Evolutionary conservation across 495 filamentous ascomycete genomes (phyloP).

Genomic region (Penicillium nucicola): DNA sequence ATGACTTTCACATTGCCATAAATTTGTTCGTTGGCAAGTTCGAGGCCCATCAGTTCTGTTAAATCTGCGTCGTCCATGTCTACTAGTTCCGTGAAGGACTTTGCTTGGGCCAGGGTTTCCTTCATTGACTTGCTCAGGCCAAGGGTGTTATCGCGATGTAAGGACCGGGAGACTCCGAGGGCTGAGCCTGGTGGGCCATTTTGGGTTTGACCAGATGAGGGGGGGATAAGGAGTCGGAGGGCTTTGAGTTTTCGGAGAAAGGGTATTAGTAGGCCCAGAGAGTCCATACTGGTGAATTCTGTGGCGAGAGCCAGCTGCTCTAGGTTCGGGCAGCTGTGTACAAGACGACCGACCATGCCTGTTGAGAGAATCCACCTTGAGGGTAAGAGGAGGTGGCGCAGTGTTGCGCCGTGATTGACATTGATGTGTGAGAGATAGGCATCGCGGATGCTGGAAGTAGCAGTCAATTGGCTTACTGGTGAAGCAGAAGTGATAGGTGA

Average conservation of each 20-base stretch:
- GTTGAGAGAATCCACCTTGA: slow-evolving; percentile 53
- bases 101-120: slow-evolving; percentile 17
- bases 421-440: slow-evolving; percentile 43
- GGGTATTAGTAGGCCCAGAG: slow-evolving; percentile 41
- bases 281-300: slow-evolving; percentile 41
- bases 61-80: slow-evolving; percentile 37
- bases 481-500: slow-evolving; percentile 22
- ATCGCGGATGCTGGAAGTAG: slow-evolving; percentile 35
- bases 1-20: slow-evolving; percentile 35
- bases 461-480: slow-evolving; percentile 22
- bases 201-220: slow-evolving; percentile 14
- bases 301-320: slow-evolving; percentile 55
- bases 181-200: not conserved
- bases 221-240: slow-evolving; percentile 42
- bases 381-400: slow-evolving; percentile 56
- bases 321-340: slow-evolving; percentile 53
- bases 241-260: slow-evolving; percentile 47
- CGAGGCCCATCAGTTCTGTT: slow-evolving; percentile 28
- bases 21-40: slow-evolving; percentile 33
- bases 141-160: not conserved
- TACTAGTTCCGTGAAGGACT: slow-evolving; percentile 30
- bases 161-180: not conserved
- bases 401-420: slow-evolving; percentile 45
- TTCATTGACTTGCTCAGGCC: slow-evolving; percentile 2
- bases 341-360: slow-evolving; percentile 46